Conservation (phyloP, 2,329 filamentous ascomycete species). For the Xylariaceae sp. region DNA sequence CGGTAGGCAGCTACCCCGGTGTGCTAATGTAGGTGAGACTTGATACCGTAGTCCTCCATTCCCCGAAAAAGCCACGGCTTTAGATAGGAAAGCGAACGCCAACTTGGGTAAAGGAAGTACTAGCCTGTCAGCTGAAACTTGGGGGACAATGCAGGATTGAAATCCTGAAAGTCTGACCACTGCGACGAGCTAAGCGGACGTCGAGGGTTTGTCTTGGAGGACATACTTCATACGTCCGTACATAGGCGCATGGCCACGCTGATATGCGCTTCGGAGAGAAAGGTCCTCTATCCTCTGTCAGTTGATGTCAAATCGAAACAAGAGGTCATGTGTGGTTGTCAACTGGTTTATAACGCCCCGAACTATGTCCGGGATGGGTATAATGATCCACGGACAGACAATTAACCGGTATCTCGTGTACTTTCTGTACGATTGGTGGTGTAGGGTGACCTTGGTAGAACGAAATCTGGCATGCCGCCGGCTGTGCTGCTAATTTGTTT, state of each 20-base stretch:
- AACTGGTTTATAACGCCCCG: not conserved
- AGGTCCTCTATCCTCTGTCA: constrained; percentile 1
- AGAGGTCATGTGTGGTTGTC: constrained; percentile 16
- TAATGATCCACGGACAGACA: too few species aligned
- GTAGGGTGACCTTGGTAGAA: not conserved
- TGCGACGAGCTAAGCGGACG: not conserved
- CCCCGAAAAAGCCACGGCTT: constrained; percentile 15
- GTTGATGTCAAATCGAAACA: constrained; percentile 16
- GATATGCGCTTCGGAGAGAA: too few species aligned
- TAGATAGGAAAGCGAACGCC: constrained; percentile 18
- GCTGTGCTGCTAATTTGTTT: not conserved
- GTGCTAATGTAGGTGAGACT: too few species aligned
- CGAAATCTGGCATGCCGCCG: not conserved
- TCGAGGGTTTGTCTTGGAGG: not conserved
- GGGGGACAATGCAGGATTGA: constrained; percentile 18
- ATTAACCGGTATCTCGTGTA: too few species aligned
- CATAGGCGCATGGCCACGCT: too few species aligned
- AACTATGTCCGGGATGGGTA: too few species aligned
- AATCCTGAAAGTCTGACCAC: constrained; percentile 7
- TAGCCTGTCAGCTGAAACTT: constrained; percentile 20
- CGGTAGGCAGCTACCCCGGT: too few species aligned
- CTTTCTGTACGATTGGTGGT: not conserved
- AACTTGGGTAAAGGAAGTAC: too few species aligned
- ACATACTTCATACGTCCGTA: not conserved
- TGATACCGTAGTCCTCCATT: constrained; percentile 12